Percentiles rank a stretch among this genome's conserved stretches.
Conservation (phyloP, 768 basidiomycete genomes). For the Chalciporus sphaerocephalus region DNA sequence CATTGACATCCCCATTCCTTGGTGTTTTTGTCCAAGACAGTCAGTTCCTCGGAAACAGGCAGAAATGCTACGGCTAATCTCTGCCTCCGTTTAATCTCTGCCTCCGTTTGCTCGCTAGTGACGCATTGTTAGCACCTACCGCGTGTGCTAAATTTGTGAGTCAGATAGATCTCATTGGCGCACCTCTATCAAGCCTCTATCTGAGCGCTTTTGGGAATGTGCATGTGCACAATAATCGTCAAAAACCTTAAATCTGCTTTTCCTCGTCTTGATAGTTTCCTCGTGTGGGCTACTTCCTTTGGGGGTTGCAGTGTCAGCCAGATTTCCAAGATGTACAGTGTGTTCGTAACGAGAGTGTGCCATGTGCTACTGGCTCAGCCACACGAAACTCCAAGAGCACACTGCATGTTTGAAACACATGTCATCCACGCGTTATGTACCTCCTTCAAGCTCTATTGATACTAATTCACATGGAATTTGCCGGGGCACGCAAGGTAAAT, state of each 20-base stretch:
- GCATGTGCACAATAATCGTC: constrained; percentile 21
- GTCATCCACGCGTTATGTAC: constrained; percentile 6
- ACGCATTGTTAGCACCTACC: constrained; percentile 4
- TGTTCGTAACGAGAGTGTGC: constrained; percentile 14
- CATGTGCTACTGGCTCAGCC: constrained; percentile 5
- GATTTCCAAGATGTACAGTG: constrained; percentile 10
- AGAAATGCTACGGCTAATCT: background rate
- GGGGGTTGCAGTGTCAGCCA: constrained; percentile 4
- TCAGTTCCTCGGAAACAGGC: background rate
- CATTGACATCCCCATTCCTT: background rate
- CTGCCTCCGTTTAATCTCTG: background rate
- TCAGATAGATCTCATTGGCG: constrained; percentile 18
- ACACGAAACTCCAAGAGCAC: constrained; percentile 4
- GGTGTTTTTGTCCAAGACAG: background rate
- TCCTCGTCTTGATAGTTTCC: constrained; percentile 18
- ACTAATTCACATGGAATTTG: background rate
- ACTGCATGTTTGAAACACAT: constrained; percentile 16
- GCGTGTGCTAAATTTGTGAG: constrained; percentile 6
- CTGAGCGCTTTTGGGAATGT: constrained; percentile 18
- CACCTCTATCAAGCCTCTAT: constrained; percentile 8
- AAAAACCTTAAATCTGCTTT: constrained; percentile 27
- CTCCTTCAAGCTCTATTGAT: constrained; percentile 1
- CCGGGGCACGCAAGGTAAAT: background rate
- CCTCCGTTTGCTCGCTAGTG: background rate
- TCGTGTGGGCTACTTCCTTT: constrained; percentile 16